These are phyloP conservation scores for Inga oerstediana DNA, from an alignment of 306 rosid species.

Conservation along the genomic window DNA sequence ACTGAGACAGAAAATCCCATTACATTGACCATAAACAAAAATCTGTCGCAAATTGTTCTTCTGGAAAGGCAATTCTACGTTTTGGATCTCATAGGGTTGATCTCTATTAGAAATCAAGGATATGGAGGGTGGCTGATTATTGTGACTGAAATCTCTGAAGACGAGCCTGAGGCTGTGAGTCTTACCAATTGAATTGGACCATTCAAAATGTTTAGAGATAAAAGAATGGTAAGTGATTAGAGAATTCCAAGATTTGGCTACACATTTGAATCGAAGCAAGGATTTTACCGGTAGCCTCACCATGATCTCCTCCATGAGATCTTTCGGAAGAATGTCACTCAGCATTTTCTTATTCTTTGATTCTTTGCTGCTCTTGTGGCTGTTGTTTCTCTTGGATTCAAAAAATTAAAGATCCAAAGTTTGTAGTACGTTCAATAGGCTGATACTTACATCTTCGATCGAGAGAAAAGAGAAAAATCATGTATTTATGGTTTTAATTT, in stretches of 20 bases:
- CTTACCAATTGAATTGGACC: not conserved
- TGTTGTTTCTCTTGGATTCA: too few relatives aligned
- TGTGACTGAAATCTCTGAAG: not conserved
- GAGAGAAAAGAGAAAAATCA: too few relatives aligned
- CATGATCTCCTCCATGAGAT: not conserved
- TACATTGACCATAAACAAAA: not conserved
- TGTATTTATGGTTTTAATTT: too few relatives aligned
- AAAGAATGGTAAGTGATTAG: not conserved
- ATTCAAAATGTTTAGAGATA: not conserved
- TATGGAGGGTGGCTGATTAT: not conserved
- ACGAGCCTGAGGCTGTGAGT: not conserved
- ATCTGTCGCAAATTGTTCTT: not conserved
- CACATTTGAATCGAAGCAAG: slow-evolving; percentile 4
- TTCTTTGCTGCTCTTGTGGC: too few relatives aligned
- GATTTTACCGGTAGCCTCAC: not conserved
- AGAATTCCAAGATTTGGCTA: not conserved
- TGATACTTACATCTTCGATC: too few relatives aligned
- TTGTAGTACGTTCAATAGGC: too few relatives aligned
- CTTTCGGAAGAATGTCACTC: not conserved
- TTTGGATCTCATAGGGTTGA: not conserved
- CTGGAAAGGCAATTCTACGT: not conserved
- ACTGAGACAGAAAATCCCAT: not conserved
- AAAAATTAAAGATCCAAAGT: too few relatives aligned
- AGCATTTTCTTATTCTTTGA: not conserved
- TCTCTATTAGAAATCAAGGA: not conserved